Percentiles rank a stretch among this genome's conserved stretches.
phyloP scores from a whole-genome alignment of 306 rosid species.

The Potentilla sterilis region DNA sequence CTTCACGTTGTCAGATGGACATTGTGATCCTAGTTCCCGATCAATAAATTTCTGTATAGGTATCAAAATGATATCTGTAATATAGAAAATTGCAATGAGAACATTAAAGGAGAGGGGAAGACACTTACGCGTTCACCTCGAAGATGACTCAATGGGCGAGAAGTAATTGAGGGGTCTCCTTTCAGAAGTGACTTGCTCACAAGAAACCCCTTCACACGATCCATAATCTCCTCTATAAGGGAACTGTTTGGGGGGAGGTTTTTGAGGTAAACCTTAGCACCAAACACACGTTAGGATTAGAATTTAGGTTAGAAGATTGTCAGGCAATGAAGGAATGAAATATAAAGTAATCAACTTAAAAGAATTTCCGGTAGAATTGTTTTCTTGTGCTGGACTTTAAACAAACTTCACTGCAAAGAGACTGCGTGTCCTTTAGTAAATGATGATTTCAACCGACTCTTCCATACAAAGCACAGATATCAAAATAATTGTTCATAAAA shows the following conservation, averaged over 20 bases:
- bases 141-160: slow-evolving; percentile 61
- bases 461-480: not conserved
- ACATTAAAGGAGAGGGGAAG: not conserved
- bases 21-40: not conserved
- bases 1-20: not conserved
- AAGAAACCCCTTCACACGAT: slow-evolving; percentile 78
- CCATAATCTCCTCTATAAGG: slow-evolving; percentile 74
- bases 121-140: slow-evolving; percentile 71
- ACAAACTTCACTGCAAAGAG: not conserved
- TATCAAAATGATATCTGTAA: not conserved
- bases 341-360: slow-evolving; percentile 9
- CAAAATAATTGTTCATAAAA: not conserved
- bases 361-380: not conserved
- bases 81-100: not conserved
- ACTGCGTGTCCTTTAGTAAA: not conserved
- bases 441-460: not conserved
- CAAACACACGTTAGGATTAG: not conserved
- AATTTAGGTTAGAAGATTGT: not conserved
- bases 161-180: slow-evolving; percentile 61
- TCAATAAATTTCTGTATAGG: not conserved
- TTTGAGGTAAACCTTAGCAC: slow-evolving; percentile 72
- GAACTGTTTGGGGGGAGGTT: slow-evolving; percentile 86
- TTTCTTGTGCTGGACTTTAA: not conserved
- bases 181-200: slow-evolving; percentile 75
- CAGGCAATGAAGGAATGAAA: slow-evolving; percentile 3